phyloP scores from a whole-genome alignment of 371 early-diverging fungal species.

The Mucor saturninus region DNA sequence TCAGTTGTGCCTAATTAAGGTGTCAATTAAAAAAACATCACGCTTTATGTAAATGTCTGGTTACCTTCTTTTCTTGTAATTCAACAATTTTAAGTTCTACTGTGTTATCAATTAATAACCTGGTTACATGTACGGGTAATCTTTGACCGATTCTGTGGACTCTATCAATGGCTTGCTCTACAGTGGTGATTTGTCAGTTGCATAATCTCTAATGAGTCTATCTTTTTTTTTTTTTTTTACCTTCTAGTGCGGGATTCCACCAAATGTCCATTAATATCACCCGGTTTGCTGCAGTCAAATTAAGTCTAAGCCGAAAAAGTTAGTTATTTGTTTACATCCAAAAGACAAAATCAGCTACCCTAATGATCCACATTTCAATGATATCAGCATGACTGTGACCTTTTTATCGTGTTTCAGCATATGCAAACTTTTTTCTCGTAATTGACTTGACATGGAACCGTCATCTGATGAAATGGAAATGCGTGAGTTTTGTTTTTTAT shows the following conservation, averaged over 20 bases:
- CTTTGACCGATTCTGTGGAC: slow-evolving; percentile 86
- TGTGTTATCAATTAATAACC: slow-evolving; percentile 61
- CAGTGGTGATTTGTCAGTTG: too few species aligned
- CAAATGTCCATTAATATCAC: slow-evolving; percentile 82
- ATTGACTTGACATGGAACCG: slow-evolving; percentile 42
- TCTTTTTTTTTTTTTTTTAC: slow-evolving; percentile 16
- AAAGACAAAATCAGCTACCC: slow-evolving; percentile 47
- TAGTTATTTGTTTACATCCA: neutral
- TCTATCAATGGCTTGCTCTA: slow-evolving; percentile 87
- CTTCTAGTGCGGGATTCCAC: slow-evolving; percentile 90
- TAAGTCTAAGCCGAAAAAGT: slow-evolving; percentile 53
- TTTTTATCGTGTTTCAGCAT: slow-evolving; percentile 59
- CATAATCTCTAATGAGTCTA: too few species aligned
- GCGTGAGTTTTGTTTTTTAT: neutral
- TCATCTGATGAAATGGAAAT: slow-evolving; percentile 42
- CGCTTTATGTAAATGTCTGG: neutral
- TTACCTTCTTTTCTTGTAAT: slow-evolving; percentile 57
- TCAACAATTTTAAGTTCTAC: slow-evolving; percentile 69
- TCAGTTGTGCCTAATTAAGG: slow-evolving; percentile 36
- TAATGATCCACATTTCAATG: slow-evolving; percentile 71
- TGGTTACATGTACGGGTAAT: slow-evolving; percentile 60
- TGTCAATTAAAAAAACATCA: neutral
- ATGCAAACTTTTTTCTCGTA: slow-evolving; percentile 54
- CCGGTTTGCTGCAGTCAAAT: slow-evolving; percentile 75
- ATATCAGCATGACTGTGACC: slow-evolving; percentile 69